Base-by-base conservation (phyloP, 2,329 filamentous ascomycete genomes). In the Dactylellina parvicollis region DNA sequence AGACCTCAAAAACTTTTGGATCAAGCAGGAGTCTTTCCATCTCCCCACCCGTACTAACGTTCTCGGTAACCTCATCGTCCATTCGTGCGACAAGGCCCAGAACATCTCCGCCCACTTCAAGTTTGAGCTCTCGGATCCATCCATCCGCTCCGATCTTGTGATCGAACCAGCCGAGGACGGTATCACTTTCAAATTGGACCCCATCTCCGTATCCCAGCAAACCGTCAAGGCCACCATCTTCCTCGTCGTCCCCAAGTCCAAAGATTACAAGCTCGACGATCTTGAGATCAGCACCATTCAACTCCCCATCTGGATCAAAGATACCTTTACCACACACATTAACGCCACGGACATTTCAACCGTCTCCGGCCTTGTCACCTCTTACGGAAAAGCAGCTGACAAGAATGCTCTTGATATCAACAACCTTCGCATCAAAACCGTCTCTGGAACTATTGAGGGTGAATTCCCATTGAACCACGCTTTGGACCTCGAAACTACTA, bases 61-160 rank as follows among this genome's bases (percentile, higher is more conserved):
- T 12, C 34, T 60, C 28, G 67, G 67, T 22, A 72, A 72, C 24
- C 24, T 72, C 16, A 65, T 72, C 44, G 67, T 72, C 16, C 52
- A 55, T 20, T 46, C 67, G 18, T 60, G 52, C 28, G 57, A 64
- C 4, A 67, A 74, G 30, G 62, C 60, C 9, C 20, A 54, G 14
- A 67, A 74, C 32, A 74, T 67, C 56, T 74, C 70, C 30, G 61
- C 62, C 18, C 32, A 74, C 24, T 67, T 74, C 38, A 59, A 66
- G 22, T 56, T 74, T 38, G 34, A 66, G 2, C 24, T 74, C 8
- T 74, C 70, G 1, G 61, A 74, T 30, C 32, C 42, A 9, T 18
- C 10, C 0, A 47, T 66, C 34, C 56, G 60, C 4, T 32, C 49
- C 16, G 32, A 46, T 18, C 14, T 74, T 22, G 8, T 26, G 1